These are phyloP conservation scores for Hawksworthiomyces lignivorus DNA, from an alignment of 2,329 filamentous ascomycete species.

Conservation along the genomic window DNA sequence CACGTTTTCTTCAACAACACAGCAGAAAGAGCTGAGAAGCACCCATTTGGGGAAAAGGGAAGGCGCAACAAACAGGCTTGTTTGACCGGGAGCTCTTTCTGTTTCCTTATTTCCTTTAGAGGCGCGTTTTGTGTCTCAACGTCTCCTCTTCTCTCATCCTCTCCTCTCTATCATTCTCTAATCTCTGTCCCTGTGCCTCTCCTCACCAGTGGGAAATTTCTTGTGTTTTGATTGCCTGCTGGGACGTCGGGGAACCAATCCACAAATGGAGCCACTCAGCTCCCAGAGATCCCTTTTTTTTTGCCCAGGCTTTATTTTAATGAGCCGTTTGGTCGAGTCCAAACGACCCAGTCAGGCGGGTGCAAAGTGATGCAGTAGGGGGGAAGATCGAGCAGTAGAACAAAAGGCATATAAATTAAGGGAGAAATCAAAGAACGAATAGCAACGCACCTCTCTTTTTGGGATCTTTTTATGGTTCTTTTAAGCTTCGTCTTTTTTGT, in stretches of 20 bases:
- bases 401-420: background rate
- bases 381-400: slow-evolving; percentile 1
- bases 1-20: slow-evolving; percentile 3
- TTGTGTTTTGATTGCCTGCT: slow-evolving; percentile 7
- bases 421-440: too few relatives aligned
- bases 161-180: too few relatives aligned
- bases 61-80: background rate
- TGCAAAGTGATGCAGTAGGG: background rate
- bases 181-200: too few relatives aligned
- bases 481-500: background rate
- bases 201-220: background rate
- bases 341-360: slow-evolving; percentile 1
- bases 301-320: background rate
- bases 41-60: background rate
- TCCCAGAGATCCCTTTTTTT: slow-evolving; percentile 2
- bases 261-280: slow-evolving; percentile 9
- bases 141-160: too few relatives aligned
- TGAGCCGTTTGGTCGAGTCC: slow-evolving; percentile 1
- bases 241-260: background rate
- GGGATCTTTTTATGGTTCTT: background rate
- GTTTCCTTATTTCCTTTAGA: too few relatives aligned
- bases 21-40: background rate
- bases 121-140: too few relatives aligned
- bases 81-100: background rate
- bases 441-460: too few relatives aligned